A percentile compares a stretch with the other conserved stretches of the same genome.
These are phyloP conservation scores for Collybia mongolica DNA, from an alignment of 768 basidiomycete genomes.

Conservation along the genomic window DNA sequence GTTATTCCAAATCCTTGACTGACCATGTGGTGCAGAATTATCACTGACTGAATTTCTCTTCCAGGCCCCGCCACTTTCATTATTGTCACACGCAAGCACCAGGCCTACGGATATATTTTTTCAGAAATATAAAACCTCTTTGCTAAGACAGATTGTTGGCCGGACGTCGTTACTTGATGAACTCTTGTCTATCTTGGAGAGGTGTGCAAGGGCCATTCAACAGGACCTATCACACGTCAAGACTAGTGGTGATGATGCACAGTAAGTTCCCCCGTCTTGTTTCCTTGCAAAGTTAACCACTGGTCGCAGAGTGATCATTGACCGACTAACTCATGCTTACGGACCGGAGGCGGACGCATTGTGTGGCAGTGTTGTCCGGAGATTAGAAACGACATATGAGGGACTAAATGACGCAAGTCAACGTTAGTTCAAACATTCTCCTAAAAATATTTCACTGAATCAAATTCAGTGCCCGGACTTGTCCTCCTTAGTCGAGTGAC, in stretches of 20 bases:
- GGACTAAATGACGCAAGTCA: no score
- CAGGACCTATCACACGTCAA: constrained; percentile 54
- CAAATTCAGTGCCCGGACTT: constrained; percentile 27
- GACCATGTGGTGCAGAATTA: constrained; percentile 33
- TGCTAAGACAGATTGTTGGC: constrained; percentile 64
- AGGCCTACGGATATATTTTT: constrained; percentile 47
- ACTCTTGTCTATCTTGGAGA: constrained; percentile 58
- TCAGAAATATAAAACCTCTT: constrained; percentile 55
- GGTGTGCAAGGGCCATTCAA: constrained; percentile 54
- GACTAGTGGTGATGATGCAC: constrained; percentile 36
- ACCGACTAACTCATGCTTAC: constrained; percentile 43
- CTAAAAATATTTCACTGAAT: constrained; percentile 7
- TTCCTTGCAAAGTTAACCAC: neutral
- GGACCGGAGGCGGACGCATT: constrained; percentile 49
- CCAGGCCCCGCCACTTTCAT: constrained; percentile 46
- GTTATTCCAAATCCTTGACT: neutral
- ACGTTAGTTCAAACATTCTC: no score
- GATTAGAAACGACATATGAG: constrained; percentile 31
- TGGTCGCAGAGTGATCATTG: constrained; percentile 34
- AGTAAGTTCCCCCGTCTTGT: constrained; percentile 32
- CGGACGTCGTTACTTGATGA: constrained; percentile 62
- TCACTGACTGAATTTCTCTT: constrained; percentile 60
- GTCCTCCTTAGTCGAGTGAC: constrained; percentile 51
- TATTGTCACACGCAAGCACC: constrained; percentile 35
- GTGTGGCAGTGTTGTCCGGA: constrained; percentile 38